Evolutionary conservation across 129 eudicot species (phyloP), one percentile per base, ranked within the genome.

Genomic region (Artemisia tridentata): DNA sequence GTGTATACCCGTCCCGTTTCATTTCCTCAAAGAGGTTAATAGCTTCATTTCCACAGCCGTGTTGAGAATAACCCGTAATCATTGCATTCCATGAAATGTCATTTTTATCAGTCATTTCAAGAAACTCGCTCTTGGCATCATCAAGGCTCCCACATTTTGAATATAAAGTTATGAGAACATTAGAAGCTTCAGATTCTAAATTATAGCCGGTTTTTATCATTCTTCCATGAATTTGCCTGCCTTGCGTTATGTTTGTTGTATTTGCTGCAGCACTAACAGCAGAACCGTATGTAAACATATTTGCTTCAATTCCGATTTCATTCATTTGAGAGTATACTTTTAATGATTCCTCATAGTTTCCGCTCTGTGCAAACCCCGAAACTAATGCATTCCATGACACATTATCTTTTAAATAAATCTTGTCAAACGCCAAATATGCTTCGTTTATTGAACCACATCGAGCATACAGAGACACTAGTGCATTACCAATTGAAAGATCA

Each of bases 51-150:
- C 99, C 97, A 67, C 82, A 78, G 25, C 99, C 99, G 61, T 95
- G 99, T 77, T 95, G 99, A 71, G 99, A 95, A 67, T 90, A 95
- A 43, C 93, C 96, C 4, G 97, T 90, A 34, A 95, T 95, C 97
- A 95, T 95, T 21, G 99, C 93, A 75, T 95, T 95, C 99, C 99
- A 95, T 7, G 99, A 85, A 29, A 95, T 70, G 48, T 90, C 97
- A 53, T 90, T 95, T 75, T 82, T 95, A 38, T 75, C 80, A 12
- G 63, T 79, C 82, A 87, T 84, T 63, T 75, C 88, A 67, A 68
- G 64, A 67, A 95, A 95, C 80, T 85, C 91, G 29, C 74, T 84
- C 58, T 66, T 74, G 27, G 97, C 97, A 79, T 86, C 96, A 20
- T 75, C 78, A 68, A 95, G 92, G 68, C 78, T 76, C 65, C 99